Evolutionary conservation across 2,329 filamentous ascomycete genomes (phyloP).

Genomic region (Aspergillus carbonarius): DNA sequence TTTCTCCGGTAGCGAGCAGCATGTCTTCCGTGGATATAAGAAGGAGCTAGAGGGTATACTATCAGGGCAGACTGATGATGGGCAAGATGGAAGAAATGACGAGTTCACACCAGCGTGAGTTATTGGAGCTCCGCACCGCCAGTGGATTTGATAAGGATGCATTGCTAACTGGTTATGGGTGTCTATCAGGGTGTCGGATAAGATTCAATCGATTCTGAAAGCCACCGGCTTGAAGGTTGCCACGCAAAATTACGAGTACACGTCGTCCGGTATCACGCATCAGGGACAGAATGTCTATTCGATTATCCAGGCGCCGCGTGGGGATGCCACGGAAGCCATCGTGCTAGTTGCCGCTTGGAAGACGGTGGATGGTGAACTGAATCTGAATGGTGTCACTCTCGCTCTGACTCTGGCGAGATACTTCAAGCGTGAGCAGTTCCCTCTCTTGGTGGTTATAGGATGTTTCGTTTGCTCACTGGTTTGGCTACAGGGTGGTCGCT

Average conservation of each 20-base stretch:
- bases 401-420: slow-evolving; percentile 86
- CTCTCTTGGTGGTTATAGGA: not conserved
- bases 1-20: slow-evolving; percentile 93
- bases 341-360: slow-evolving; percentile 88
- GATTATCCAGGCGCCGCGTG: slow-evolving; percentile 86
- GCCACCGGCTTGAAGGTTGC: slow-evolving; percentile 83
- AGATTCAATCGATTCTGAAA: slow-evolving; percentile 71
- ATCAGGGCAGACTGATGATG: slow-evolving; percentile 15
- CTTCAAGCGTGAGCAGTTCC: slow-evolving; percentile 68
- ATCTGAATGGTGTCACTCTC: slow-evolving; percentile 83
- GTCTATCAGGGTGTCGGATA: slow-evolving; percentile 58
- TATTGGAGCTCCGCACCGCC: not conserved
- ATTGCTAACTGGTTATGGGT: slow-evolving; percentile 17
- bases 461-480: slow-evolving; percentile 16
- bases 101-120: slow-evolving; percentile 32
- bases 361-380: slow-evolving; percentile 74
- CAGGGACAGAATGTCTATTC: slow-evolving; percentile 89
- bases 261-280: slow-evolving; percentile 70
- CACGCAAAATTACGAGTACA: slow-evolving; percentile 83
- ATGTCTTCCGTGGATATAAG: slow-evolving; percentile 86
- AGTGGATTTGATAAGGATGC: not conserved
- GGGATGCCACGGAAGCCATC: slow-evolving; percentile 95
- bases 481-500: slow-evolving; percentile 73
- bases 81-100: slow-evolving; percentile 10
- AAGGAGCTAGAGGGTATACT: slow-evolving; percentile 68